Evolutionary conservation across 768 basidiomycete species (phyloP).

Genomic region (Pleurotus tuoliensis): DNA sequence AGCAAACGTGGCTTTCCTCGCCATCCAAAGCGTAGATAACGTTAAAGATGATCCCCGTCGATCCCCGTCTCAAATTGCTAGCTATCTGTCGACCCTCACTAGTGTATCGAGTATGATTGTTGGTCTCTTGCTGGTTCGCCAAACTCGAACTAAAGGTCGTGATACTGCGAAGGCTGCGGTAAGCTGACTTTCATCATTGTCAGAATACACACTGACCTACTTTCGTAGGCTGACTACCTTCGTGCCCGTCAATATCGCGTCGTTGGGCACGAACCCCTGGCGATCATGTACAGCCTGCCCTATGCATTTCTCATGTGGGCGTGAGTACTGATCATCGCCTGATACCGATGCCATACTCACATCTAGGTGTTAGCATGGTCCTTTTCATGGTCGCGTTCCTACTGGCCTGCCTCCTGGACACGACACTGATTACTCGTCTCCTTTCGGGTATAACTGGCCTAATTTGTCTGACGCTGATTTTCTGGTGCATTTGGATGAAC

Average conservation of each 20-base stretch:
- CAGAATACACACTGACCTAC: slow-evolving; percentile 1
- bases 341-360: background rate
- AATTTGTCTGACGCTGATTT: slow-evolving; percentile 17
- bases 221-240: slow-evolving; percentile 21
- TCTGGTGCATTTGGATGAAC: slow-evolving; percentile 23
- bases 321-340: slow-evolving; percentile 18
- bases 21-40: slow-evolving; percentile 36
- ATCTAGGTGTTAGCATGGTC: slow-evolving; percentile 22
- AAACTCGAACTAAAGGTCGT: slow-evolving; percentile 30
- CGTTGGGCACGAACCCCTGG: slow-evolving; percentile 30
- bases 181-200: slow-evolving; percentile 6
- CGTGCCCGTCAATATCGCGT: slow-evolving; percentile 8
- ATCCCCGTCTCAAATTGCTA: slow-evolving; percentile 31
- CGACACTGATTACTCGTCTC: slow-evolving; percentile 20
- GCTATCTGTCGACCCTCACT: slow-evolving; percentile 40
- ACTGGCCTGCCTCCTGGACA: slow-evolving; percentile 23
- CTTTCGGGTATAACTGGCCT: slow-evolving; percentile 21
- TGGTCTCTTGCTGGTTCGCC: slow-evolving; percentile 37
- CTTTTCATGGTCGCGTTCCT: slow-evolving; percentile 28
- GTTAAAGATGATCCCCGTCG: slow-evolving; percentile 10
- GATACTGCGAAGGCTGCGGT: slow-evolving; percentile 31
- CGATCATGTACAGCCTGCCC: slow-evolving; percentile 37
- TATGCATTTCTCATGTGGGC: slow-evolving; percentile 37
- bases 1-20: slow-evolving; percentile 46
- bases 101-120: slow-evolving; percentile 40